Base-by-base conservation (phyloP, 129 eudicot genomes). In the Flaveria sonorensis region DNA sequence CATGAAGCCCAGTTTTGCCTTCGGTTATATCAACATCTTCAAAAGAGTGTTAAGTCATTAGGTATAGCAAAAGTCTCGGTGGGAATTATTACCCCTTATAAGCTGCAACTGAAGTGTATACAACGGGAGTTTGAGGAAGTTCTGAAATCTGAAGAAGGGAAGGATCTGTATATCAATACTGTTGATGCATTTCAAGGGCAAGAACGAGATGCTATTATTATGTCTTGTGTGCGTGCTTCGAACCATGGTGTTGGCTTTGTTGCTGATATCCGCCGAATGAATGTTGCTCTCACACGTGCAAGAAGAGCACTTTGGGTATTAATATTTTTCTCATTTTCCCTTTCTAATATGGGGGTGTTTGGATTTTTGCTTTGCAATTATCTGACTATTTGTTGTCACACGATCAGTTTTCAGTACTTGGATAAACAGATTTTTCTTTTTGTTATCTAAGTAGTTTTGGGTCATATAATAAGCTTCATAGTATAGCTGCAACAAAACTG, bases 151-250 rank as follows among this genome's bases (percentile, higher is more conserved):
- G 97, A 92, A 79, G 92, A 87, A 64, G 97, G 96, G 18, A 86
- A 85, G 52, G 97, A 91, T 75, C 82, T 91, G 18, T 94, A 94
- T 83, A 89, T 94, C 4, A 94, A 94, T 74, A 94, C 97, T 2
- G 98, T 94, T 36, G 98, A 94, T 86, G 98, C 98, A 59, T 94
- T 94, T 78, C 98, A 90, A 83, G 98, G 98, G 46, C 98, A 94
- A 81, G 98, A 94, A 76, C 93, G 98, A 7, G 98, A 93, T 91
- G 98, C 91, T 55, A 89, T 93, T 9, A 93, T 93, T 72, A 93
- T 93, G 98, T 93, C 98, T 36, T 93, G 98, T 89, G 98, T 93
- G 10, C 97, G 97, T n/a, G 98, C 98, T 30, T 94, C 98, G 1
- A 72, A 77, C 71, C 97, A 91, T 78, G 98, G 98, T n/a, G 97